Evolutionary conservation across 768 basidiomycete species (phyloP).

Genomic region (Calocybe indica): DNA sequence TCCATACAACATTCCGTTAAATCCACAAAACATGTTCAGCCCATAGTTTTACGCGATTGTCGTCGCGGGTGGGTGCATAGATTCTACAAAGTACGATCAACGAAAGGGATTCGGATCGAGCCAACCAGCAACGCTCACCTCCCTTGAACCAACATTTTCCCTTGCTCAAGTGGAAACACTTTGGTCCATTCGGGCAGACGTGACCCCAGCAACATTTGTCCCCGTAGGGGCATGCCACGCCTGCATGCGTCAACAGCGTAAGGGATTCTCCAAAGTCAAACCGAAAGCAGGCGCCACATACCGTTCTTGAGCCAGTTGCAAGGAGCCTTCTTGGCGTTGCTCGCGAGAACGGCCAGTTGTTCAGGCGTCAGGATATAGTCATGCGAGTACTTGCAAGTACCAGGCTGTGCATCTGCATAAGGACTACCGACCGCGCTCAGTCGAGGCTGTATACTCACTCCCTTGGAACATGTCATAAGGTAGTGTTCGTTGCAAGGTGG

Average conservation of each 20-base stretch:
- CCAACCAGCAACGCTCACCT: constrained; percentile 21
- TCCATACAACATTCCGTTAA: background rate
- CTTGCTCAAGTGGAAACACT: constrained; percentile 65
- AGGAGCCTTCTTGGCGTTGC: constrained; percentile 79
- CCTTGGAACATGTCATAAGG: constrained; percentile 78
- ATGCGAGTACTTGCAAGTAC: constrained; percentile 79
- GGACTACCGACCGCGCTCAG: constrained; percentile 10
- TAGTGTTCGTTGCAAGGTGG: constrained; percentile 86
- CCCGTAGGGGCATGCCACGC: constrained; percentile 70
- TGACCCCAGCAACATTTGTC: constrained; percentile 81
- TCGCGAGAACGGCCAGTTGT: constrained; percentile 63
- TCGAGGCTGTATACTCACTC: constrained; percentile 33
- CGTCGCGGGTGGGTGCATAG: constrained; percentile 31
- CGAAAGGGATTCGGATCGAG: background rate
- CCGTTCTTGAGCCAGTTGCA: constrained; percentile 84
- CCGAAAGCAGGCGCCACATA: constrained; percentile 15
- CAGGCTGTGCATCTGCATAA: constrained; percentile 28
- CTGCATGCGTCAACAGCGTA: constrained; percentile 24
- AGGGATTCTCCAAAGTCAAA: background rate
- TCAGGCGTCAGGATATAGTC: constrained; percentile 69
- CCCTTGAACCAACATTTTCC: constrained; percentile 91
- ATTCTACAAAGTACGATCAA: constrained; percentile 20
- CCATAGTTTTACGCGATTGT: background rate
- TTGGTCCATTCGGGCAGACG: constrained; percentile 72
- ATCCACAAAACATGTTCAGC: background rate